Conservation (phyloP, 2,329 filamentous ascomycete species). For the Neonectria ditissima region DNA sequence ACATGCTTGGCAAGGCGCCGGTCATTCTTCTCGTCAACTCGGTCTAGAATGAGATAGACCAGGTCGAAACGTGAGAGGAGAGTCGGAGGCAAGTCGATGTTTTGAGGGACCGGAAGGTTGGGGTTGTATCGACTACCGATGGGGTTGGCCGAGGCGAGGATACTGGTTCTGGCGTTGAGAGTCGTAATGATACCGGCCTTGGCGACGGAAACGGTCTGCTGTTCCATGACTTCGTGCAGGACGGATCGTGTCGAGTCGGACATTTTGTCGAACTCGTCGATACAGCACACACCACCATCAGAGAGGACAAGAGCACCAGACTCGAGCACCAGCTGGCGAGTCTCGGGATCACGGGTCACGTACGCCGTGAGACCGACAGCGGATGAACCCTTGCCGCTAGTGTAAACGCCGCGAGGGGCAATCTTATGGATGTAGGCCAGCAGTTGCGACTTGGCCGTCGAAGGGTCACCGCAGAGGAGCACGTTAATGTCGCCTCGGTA, state of each 20-base stretch:
- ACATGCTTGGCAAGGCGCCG: conserved; percentile 91
- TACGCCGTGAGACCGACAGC: conserved; percentile 86
- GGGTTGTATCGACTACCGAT: conserved; percentile 99
- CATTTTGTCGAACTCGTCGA: conserved; percentile 91
- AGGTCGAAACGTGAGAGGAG: conserved; percentile 96
- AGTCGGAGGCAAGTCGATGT: conserved; percentile 96
- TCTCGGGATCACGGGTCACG: conserved; percentile 84
- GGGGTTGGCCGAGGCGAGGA: conserved; percentile 96
- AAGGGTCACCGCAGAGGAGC: conserved; percentile 95
- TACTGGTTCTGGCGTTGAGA: conserved; percentile 93
- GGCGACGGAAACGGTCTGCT: conserved; percentile 86
- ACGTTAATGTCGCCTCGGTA: conserved; percentile 99
- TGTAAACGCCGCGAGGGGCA: conserved; percentile 87
- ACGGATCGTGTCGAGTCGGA: conserved; percentile 82
- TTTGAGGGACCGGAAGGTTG: conserved; percentile 94
- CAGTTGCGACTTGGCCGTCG: conserved; percentile 95
- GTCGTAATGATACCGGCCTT: conserved; percentile 98
- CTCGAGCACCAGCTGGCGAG: conserved; percentile 82
- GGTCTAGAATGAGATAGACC: conserved; percentile 95
- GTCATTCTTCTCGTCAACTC: conserved; percentile 90
- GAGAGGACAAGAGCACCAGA: conserved; percentile 83
- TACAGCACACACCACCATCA: conserved; percentile 86
- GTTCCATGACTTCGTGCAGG: conserved; percentile 90
- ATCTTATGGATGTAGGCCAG: conserved; percentile 97
- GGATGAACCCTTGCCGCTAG: conserved; percentile 83